phyloP scores from a whole-genome alignment of 345 rosid species.

The Eucalyptus urophylla region DNA sequence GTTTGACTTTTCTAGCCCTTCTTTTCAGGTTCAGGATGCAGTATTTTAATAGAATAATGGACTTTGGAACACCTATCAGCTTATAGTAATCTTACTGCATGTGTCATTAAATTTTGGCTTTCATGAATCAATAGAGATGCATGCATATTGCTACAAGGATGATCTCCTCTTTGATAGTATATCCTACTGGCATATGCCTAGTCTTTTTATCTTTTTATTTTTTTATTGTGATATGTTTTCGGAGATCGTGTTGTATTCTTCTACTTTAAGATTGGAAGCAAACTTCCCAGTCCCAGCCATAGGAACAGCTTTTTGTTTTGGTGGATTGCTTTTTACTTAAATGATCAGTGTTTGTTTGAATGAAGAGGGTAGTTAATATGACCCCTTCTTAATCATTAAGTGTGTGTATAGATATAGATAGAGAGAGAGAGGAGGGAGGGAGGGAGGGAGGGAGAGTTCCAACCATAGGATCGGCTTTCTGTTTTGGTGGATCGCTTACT shows the following conservation, averaged over 20 bases:
- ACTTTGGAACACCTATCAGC: not conserved
- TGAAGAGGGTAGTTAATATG: not conserved
- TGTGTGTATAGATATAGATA: too few relatives aligned
- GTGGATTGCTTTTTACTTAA: not conserved
- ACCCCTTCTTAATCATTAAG: not conserved
- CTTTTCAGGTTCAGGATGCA: not conserved
- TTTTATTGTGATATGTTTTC: not conserved
- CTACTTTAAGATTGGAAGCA: not conserved
- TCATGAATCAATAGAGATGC: not conserved
- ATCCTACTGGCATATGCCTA: not conserved
- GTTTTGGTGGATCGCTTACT: not conserved
- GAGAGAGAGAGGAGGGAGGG: too few relatives aligned
- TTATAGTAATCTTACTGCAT: not conserved
- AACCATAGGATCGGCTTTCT: not conserved
- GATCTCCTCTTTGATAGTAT: not conserved
- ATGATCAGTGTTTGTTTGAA: not conserved
- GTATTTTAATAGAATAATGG: not conserved
- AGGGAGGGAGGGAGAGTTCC: not conserved
- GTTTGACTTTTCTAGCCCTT: not conserved
- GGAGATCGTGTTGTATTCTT: not conserved
- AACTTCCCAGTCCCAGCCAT: not conserved
- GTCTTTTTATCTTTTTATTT: not conserved
- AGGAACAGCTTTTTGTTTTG: not conserved
- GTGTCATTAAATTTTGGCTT: not conserved
- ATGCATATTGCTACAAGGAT: not conserved